phyloP scores from a whole-genome alignment of 352 stramenopile species.

The Pythium sukuiense region DNA sequence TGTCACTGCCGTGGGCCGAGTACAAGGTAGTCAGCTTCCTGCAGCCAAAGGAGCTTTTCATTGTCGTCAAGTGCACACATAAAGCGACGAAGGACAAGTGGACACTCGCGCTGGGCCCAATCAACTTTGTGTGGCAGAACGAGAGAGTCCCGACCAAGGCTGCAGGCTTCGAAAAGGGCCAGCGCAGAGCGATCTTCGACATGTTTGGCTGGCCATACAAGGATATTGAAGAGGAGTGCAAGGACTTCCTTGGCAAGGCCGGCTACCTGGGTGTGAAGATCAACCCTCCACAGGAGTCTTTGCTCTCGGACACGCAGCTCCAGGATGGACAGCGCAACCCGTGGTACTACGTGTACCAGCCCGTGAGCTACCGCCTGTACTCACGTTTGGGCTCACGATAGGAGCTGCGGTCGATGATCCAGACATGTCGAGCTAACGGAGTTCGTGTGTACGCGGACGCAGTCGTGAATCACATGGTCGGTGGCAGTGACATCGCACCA shows the following conservation, averaged over 20 bases:
- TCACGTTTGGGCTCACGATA: slow-evolving; percentile 49
- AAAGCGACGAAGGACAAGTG: slow-evolving; percentile 21
- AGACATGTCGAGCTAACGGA: slow-evolving; percentile 55
- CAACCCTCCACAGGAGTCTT: slow-evolving; percentile 53
- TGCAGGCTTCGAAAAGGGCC: slow-evolving; percentile 37
- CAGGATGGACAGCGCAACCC: slow-evolving; percentile 48
- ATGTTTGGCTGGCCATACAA: slow-evolving; percentile 65
- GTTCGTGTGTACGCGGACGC: slow-evolving; percentile 49
- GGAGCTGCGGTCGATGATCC: slow-evolving; percentile 58
- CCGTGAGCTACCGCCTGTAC: slow-evolving; percentile 60
- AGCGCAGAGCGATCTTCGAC: slow-evolving; percentile 63
- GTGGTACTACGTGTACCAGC: slow-evolving; percentile 70
- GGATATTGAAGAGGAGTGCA: slow-evolving; percentile 59
- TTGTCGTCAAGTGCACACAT: slow-evolving; percentile 31
- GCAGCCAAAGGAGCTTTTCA: slow-evolving; percentile 33
- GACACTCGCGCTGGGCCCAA: slow-evolving; percentile 47
- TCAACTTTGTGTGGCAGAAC: slow-evolving; percentile 70
- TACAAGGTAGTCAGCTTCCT: slow-evolving; percentile 29
- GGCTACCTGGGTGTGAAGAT: slow-evolving; percentile 74
- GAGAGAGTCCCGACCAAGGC: slow-evolving; percentile 38
- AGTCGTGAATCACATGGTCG: slow-evolving; percentile 36
- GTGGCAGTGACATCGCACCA: slow-evolving; percentile 25
- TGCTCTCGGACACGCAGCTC: slow-evolving; percentile 43
- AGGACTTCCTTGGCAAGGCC: slow-evolving; percentile 56
- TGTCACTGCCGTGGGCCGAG: slow-evolving; percentile 19